Base-by-base conservation (phyloP, 1,139 yeast genomes). In the Arxiozyma bovina region DNA sequence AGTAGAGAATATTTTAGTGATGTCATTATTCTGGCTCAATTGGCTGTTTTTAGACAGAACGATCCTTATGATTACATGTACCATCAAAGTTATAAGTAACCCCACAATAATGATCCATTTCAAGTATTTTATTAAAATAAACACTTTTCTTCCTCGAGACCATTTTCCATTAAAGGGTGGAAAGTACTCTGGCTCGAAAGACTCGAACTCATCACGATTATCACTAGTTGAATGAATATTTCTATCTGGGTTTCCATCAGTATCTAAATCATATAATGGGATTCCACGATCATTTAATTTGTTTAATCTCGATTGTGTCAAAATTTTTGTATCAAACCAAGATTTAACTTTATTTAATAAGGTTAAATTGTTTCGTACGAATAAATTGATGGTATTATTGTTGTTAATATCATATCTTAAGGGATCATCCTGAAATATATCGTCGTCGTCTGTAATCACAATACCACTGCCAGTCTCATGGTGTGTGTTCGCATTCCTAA, bases 211-310 rank as follows among this genome's bases (percentile, higher is more conserved):
- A 21, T 42, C 20, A 17, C 17, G 11, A 18, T 20, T 18, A 9
- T 12, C 42, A 45, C n/a, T 34, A 15, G 40, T 34, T 8, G n/a
- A 34, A 12, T 34, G 40, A 15, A 34, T 34, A 34, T 21, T 12
- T 18, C n/a, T 21, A 18, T 17, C n/a, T 30, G 43, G 50, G 23
- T 61, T 60, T 4, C 66, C 63, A 47, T 57, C 50, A 8, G 50
- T 40, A 50, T 61, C 60, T 40, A 63, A 41, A 22, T 63, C 61
- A 49, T 63, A 61, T 12, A 70, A 58, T 30, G 70, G 72, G 3
- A 70, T 68, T 1, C 72, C 72, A 25, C 56, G 60, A 20, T 43
- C 41, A 9, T 47, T 48, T 38, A 50, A 50, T 22, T 34, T 50
- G n/a, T 50, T 27, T 43, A 30, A 43, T 46, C 42, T 41, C 1